A percentile compares a stretch with the other conserved stretches of the same genome.
Evolutionary conservation across 352 stramenopile species (phyloP).

Genomic region (Pythium phragmiticola): DNA sequence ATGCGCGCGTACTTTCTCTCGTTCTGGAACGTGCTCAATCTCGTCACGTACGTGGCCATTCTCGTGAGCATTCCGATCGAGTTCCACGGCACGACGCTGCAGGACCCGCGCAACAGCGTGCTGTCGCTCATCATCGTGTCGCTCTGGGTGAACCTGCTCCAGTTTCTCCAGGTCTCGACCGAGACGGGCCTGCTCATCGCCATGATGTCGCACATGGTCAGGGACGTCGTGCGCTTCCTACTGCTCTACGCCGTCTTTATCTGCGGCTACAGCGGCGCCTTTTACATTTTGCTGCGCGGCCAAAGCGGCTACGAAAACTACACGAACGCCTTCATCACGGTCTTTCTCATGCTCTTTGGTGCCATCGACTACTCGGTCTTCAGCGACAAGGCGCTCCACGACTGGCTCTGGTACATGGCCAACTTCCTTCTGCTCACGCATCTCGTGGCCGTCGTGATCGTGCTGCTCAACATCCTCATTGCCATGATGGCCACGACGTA

Average conservation of each 20-base stretch:
- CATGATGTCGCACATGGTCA: constrained; percentile 78
- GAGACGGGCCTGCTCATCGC: constrained; percentile 62
- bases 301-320: constrained; percentile 57
- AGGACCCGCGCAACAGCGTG: constrained; percentile 42
- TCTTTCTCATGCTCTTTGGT: constrained; percentile 75
- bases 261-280: constrained; percentile 66
- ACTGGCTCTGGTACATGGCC: constrained; percentile 49
- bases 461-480: constrained; percentile 72
- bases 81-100: constrained; percentile 30
- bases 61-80: constrained; percentile 56
- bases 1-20: constrained; percentile 49
- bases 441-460: constrained; percentile 49
- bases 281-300: constrained; percentile 66
- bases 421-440: constrained; percentile 56
- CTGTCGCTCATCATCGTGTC: constrained; percentile 58
- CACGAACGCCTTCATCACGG: constrained; percentile 61
- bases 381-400: constrained; percentile 31
- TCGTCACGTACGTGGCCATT: constrained; percentile 43
- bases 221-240: constrained; percentile 66
- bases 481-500: constrained; percentile 77
- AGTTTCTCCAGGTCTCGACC: constrained; percentile 67
- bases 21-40: constrained; percentile 64
- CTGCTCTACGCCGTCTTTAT: constrained; percentile 74
- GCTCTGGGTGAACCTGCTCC: constrained; percentile 66
- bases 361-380: constrained; percentile 51